Conservation (phyloP, 805 yeast species). For the Suhomyces sp. region DNA sequence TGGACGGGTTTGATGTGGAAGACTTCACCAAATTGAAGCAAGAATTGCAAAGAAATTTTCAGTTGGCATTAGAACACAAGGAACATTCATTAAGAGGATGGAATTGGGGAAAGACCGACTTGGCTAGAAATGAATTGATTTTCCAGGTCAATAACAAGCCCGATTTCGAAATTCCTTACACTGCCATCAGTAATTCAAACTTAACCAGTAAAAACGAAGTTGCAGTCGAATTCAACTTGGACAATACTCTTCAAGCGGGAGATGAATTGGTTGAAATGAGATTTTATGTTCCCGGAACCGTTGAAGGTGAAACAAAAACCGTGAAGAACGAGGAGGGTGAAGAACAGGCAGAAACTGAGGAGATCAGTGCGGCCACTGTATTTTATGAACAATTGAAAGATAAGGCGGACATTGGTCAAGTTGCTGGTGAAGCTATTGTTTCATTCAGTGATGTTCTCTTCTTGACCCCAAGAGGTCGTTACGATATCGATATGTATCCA, state of each 20-base stretch:
- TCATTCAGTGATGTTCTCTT: constrained; percentile 88
- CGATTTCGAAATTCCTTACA: constrained; percentile 85
- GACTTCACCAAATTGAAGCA: constrained; percentile 80
- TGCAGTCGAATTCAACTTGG: constrained; percentile 76
- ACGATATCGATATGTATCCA: constrained; percentile 92
- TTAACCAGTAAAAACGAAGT: constrained; percentile 92
- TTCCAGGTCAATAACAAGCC: constrained; percentile 88
- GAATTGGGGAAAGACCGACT: constrained; percentile 97
- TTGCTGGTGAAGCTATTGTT: constrained; percentile 91
- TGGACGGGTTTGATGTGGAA: constrained; percentile 89
- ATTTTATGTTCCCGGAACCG: constrained; percentile 88
- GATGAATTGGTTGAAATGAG: constrained; percentile 96
- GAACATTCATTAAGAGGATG: constrained; percentile 97
- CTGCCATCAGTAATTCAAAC: constrained; percentile 77
- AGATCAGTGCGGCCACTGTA: constrained; percentile 72
- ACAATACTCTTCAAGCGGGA: constrained; percentile 69
- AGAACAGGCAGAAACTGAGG: constrained; percentile 24
- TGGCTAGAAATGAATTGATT: constrained; percentile 87
- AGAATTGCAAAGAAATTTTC: constrained; percentile 77
- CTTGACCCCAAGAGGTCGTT: constrained; percentile 97
- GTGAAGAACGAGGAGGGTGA: constrained; percentile 26
- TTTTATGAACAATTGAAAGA: constrained; percentile 91
- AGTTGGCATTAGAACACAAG: constrained; percentile 68
- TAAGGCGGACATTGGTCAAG: constrained; percentile 91
- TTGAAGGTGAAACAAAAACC: constrained; percentile 46